Evolutionary conservation across 257 asterid genomes (phyloP), one percentile per base, ranked within the genome.

Genomic region (Solanum virginianum): DNA sequence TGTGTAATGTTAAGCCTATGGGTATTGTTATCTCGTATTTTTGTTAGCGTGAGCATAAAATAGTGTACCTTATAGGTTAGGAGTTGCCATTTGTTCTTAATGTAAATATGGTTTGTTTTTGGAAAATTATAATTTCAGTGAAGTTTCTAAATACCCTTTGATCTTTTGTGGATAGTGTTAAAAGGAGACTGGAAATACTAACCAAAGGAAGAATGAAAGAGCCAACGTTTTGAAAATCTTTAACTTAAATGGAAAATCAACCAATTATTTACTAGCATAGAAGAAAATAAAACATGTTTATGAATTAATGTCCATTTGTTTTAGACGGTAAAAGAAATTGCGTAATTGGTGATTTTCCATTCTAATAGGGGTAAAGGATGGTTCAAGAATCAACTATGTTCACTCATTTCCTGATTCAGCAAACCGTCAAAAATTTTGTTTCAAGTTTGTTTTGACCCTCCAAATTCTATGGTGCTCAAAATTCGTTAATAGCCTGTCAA

Each of bases 401-500:
- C 82, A 77, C 18, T 49, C 45, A 77, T 24, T 51, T 66, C 47
- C 39, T 86, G 32, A 70, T 82, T 84, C 55, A 83, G 75, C 84
- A 1, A 49, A 49, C 41, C 39, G 24, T 80, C 66, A 84, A 43
- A 43, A 85, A 83, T 57, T 32, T 29, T 41, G 84, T 53, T 20
- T 53, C 41, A 79, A 87, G 77, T 75, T 80, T 83, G 82, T 14
- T 81, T 8, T 74, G 80, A 84, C 86, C 86, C 70, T 55, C 26
- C 87, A 88, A 68, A 88, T 83, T 83, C 22, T 53, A 86, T 80
- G 93, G 92, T 84, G 71, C 56, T 41, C 79, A 84, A 86, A 65
- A 10, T 63, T 43, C 16, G 32, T 51, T 77, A 45, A 59, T 5
- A 47, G 3, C 24, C 26, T 80, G 65, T 66, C 83, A 68, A 80